phyloP scores from a whole-genome alignment of 192 early-diverging fungal species.

The Gigaspora rosea region DNA sequence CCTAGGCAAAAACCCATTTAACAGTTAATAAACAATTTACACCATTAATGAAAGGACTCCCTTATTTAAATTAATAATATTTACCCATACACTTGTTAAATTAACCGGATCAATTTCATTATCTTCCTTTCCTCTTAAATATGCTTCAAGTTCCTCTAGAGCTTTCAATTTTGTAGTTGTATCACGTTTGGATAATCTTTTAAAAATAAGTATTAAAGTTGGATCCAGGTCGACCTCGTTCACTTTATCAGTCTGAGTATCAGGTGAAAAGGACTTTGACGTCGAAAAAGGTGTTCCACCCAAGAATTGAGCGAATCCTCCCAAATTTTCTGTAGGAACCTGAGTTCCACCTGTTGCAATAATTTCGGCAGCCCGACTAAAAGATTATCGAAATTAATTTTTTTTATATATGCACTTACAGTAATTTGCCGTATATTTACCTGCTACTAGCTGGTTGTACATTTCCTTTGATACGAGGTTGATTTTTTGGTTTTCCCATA shows the following conservation, averaged over 20 bases:
- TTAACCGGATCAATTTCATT: constrained; percentile 31
- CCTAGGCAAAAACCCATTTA: constrained; percentile 46
- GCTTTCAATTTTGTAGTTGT: constrained; percentile 85
- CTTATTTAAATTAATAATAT: constrained; percentile 37
- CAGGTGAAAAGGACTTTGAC: constrained; percentile 38
- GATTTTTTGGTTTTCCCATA: constrained; percentile 59
- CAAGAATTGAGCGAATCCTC: constrained; percentile 74
- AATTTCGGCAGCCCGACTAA: constrained; percentile 44
- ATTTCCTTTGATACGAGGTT: constrained; percentile 81
- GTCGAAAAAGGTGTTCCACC: constrained; percentile 37
- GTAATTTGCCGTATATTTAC: constrained; percentile 46
- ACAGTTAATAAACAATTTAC: constrained; percentile 20
- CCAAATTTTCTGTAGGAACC: constrained; percentile 43
- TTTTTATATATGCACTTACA: neutral
- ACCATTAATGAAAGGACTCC: neutral
- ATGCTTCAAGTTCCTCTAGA: constrained; percentile 75
- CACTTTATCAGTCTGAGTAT: constrained; percentile 14
- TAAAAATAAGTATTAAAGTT: constrained; percentile 73
- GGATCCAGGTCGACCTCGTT: constrained; percentile 49
- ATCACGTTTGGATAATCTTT: constrained; percentile 86
- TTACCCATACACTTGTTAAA: constrained; percentile 54
- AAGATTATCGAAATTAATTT: neutral
- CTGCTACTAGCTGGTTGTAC: constrained; percentile 84
- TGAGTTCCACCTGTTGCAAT: constrained; percentile 18
- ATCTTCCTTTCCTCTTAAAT: constrained; percentile 51